phyloP scores from a whole-genome alignment of 306 rosid species.

The Trichosanthes cucumerina region DNA sequence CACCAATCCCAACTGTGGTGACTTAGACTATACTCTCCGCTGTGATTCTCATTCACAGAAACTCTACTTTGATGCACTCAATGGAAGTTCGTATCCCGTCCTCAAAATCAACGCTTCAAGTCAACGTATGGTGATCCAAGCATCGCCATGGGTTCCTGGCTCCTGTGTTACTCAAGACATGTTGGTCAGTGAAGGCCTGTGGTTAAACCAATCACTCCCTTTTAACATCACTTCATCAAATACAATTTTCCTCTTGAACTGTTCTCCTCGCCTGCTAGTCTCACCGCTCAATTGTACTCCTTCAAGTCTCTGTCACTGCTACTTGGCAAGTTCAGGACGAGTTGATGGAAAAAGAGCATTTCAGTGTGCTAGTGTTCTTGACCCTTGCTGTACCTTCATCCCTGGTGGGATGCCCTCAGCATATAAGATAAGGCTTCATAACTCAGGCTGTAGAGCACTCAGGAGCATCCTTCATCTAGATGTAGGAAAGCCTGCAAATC shows the following conservation, averaged over 20 bases:
- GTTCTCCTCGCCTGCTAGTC: constrained; percentile 77
- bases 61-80: constrained; percentile 50
- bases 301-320: constrained; percentile 71
- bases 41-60: constrained; percentile 47
- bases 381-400: constrained; percentile 77
- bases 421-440: constrained; percentile 78
- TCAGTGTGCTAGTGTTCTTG: constrained; percentile 48
- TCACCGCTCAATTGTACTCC: constrained; percentile 89
- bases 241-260: constrained; percentile 69
- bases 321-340: constrained; percentile 58
- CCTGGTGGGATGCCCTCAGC: constrained; percentile 89
- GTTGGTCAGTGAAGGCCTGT: constrained; percentile 61
- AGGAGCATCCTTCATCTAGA: constrained; percentile 72
- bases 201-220: constrained; percentile 88
- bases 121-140: constrained; percentile 57
- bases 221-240: constrained; percentile 74
- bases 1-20: constrained; percentile 60
- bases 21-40: constrained; percentile 44
- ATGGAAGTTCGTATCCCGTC: constrained; percentile 57
- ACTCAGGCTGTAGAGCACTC: constrained; percentile 80
- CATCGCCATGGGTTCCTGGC: constrained; percentile 65
- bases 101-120: constrained; percentile 31
- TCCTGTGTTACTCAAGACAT: constrained; percentile 70
- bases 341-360: constrained; percentile 32
- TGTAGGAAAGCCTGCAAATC: constrained; percentile 35